phyloP scores from a whole-genome alignment of 495 filamentous ascomycete species.

The Sordaria brevicollis region DNA sequence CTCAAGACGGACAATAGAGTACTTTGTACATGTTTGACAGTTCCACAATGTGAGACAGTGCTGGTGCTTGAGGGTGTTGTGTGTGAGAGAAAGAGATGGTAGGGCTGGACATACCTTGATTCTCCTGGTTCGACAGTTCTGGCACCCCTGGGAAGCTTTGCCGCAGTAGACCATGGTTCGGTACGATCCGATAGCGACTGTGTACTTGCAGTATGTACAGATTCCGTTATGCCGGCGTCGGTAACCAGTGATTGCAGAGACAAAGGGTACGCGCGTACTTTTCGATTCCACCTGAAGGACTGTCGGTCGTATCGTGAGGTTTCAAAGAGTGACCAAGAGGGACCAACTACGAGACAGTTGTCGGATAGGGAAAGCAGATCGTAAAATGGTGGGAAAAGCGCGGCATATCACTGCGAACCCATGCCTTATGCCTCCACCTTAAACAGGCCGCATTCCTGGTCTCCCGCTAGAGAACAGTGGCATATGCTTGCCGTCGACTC shows the following conservation, averaged over 20 bases:
- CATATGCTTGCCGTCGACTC: background rate
- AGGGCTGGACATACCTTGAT: slow-evolving; percentile 40
- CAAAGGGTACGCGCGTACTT: background rate
- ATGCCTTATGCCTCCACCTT: slow-evolving; percentile 6
- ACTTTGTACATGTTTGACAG: background rate
- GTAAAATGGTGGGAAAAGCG: slow-evolving; percentile 6
- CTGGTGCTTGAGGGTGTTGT: background rate
- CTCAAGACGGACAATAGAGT: background rate
- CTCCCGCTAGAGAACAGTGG: background rate
- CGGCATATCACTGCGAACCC: slow-evolving; percentile 11
- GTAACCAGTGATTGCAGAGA: background rate
- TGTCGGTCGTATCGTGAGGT: background rate
- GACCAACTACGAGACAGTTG: slow-evolving; percentile 5
- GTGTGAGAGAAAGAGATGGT: background rate
- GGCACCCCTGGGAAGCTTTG: slow-evolving; percentile 59
- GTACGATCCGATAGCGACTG: background rate
- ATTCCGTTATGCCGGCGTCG: background rate
- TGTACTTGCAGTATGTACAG: background rate
- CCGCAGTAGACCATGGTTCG: slow-evolving; percentile 56
- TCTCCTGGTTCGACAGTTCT: slow-evolving; percentile 52
- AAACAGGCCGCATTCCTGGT: background rate
- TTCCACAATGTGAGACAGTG: background rate
- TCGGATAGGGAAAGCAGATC: slow-evolving; percentile 23
- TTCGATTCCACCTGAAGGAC: background rate
- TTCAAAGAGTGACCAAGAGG: slow-evolving; percentile 6